Percentiles rank a stretch among this genome's conserved stretches.
Conservation (phyloP, 2,329 filamentous ascomycete genomes). For the Cytospora mali region DNA sequence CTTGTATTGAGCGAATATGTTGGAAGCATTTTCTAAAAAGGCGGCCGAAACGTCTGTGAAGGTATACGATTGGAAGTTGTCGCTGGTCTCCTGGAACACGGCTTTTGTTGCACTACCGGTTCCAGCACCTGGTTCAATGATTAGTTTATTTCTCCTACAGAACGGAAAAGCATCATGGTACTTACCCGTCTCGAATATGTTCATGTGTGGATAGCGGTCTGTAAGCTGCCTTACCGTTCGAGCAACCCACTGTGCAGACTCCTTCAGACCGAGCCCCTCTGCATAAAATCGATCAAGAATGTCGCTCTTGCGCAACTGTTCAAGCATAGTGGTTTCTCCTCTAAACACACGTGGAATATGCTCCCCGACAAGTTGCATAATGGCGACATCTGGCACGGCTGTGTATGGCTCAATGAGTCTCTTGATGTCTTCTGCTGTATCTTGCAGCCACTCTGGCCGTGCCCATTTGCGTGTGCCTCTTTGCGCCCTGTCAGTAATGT, state of each 20-base stretch:
- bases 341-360: slow-evolving; percentile 26
- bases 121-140: slow-evolving; percentile 38
- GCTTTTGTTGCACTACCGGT: slow-evolving; percentile 43
- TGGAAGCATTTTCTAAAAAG: slow-evolving; percentile 40
- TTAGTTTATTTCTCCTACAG: too few relatives aligned
- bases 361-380: slow-evolving; percentile 30
- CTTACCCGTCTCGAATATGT: slow-evolving; percentile 37
- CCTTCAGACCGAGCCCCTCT: slow-evolving; percentile 9
- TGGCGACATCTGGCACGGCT: slow-evolving; percentile 26
- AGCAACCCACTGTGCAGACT: slow-evolving; percentile 16
- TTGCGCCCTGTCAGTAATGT: slow-evolving; percentile 8
- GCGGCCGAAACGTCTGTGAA: slow-evolving; percentile 46
- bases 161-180: too few relatives aligned
- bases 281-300: slow-evolving; percentile 4
- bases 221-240: slow-evolving; percentile 13
- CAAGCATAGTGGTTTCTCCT: slow-evolving; percentile 37
- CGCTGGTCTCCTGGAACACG: slow-evolving; percentile 37
- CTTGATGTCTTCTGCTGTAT: slow-evolving; percentile 21
- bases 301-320: slow-evolving; percentile 26
- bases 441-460: slow-evolving; percentile 11
- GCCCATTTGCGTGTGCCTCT: not conserved
- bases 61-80: slow-evolving; percentile 42
- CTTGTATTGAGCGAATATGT: not conserved
- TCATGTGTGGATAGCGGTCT: slow-evolving; percentile 20
- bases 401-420: slow-evolving; percentile 6